Evolutionary conservation across 768 basidiomycete species (phyloP).

Genomic region (Tubosaeta brunneosetosa): DNA sequence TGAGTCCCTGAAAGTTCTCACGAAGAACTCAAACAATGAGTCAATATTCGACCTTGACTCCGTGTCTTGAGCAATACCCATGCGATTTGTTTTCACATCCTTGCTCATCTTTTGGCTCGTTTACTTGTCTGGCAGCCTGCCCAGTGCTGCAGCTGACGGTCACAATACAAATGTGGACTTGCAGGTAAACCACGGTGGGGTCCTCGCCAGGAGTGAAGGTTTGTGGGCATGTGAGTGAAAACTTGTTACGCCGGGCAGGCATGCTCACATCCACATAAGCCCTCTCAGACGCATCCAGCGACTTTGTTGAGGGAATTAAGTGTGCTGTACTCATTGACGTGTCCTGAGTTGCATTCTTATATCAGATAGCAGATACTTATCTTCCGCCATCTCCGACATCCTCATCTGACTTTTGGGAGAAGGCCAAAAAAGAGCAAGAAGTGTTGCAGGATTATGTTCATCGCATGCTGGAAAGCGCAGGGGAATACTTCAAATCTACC

Average conservation of each 20-base stretch:
- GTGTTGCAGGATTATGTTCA: constrained; percentile 3
- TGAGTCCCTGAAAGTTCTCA: no score
- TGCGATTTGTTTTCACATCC: background rate
- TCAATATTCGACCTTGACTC: no score
- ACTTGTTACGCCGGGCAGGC: no score
- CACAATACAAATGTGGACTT: background rate
- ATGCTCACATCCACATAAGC: background rate
- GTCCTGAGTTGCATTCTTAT: background rate
- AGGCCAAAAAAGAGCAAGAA: background rate
- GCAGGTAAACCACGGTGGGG: background rate
- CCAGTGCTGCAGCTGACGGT: background rate
- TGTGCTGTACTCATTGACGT: background rate
- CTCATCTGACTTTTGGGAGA: constrained; percentile 11
- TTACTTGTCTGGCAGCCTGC: background rate
- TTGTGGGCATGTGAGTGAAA: background rate
- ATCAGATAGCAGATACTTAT: background rate
- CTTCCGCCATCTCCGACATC: background rate
- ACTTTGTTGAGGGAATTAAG: no score
- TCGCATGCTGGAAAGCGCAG: constrained; percentile 4
- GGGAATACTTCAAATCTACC: background rate
- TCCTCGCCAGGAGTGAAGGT: background rate
- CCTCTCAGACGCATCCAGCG: background rate
- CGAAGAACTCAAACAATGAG: no score
- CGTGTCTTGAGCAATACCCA: background rate
- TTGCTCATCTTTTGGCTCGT: background rate